Base-by-base conservation (phyloP, 345 rosid species). In the Populus nigra region DNA sequence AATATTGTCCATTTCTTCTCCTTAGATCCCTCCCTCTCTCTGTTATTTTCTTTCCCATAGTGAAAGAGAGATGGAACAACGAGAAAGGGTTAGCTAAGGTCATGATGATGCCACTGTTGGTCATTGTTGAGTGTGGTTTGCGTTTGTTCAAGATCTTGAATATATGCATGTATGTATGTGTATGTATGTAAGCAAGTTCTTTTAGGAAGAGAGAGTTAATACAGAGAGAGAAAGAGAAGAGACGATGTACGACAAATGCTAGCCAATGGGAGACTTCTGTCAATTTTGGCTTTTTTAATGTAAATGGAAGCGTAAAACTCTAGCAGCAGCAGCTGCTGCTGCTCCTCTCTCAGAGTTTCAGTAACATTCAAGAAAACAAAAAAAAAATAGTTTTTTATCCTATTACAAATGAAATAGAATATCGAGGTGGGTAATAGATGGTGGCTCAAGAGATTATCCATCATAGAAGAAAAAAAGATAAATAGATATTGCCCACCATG, bases 221-320 rank as follows among this genome's bases (percentile, higher is more conserved):
- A 84, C 80, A 83, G 84, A 69, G 79, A 53, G 15, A 29, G 69
- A 18, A 31, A 36, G 62, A 12, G 68, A 73, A 77, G 61, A 76
- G 75, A 77, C 79, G 71, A 69, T 29, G 91, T 82, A 89, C 85
- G 84, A 72, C 29, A 77, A 63, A 78, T 77, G 78, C 67, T 66
- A 85, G 76, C 92, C 94, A 87, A 86, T 85, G 79, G 73, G 78
- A 80, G 80, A 68, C 76, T 83, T 86, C 87, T 79, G 72, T 65
- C 75, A 35, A 33, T 77, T 84, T 70, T 87, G 87, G 79, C 79
- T 81, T 82, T 78, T 84, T 82, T 78, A 70, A 73, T 78, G 77
- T 76, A 77, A 82, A 20, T 57, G 76, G 66, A 77, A 83, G 62
- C 33, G 73, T 80, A 73, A 75, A 73, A 68, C 81, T 69, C 65